Conservation (phyloP, 1,139 yeast genomes). For the Taphrina betulina region DNA sequence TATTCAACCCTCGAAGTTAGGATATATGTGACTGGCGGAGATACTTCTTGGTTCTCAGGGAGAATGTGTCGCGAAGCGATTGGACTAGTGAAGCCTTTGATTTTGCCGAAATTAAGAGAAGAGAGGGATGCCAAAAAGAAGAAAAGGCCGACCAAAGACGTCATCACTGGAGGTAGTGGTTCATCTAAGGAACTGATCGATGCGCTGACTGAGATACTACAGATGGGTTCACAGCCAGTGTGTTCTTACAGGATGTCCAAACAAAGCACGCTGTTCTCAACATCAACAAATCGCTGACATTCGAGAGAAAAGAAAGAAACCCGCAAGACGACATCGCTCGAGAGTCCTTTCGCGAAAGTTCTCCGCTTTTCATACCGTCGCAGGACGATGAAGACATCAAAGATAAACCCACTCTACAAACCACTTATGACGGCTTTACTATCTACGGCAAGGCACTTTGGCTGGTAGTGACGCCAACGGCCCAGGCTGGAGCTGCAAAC, state of each 20-base stretch:
- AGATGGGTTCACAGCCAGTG: slow-evolving; percentile 26
- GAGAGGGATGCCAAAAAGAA: slow-evolving; percentile 16
- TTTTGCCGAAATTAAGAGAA: slow-evolving; percentile 30
- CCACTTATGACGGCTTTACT: slow-evolving; percentile 20
- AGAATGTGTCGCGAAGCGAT: slow-evolving; percentile 7
- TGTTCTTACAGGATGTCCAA: slow-evolving; percentile 17
- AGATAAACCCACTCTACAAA: slow-evolving; percentile 9
- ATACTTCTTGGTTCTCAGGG: slow-evolving; percentile 12
- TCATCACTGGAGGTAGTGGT: slow-evolving; percentile 12
- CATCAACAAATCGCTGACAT: not conserved
- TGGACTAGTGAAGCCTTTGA: slow-evolving; percentile 12
- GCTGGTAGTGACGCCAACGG: not conserved
- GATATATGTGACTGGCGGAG: slow-evolving; percentile 2
- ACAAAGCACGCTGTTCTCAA: slow-evolving; percentile 14
- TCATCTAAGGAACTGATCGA: not conserved
- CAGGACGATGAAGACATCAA: slow-evolving; percentile 17
- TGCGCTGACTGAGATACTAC: not conserved
- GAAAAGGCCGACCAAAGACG: slow-evolving; percentile 25
- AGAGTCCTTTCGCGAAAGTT: slow-evolving; percentile 4
- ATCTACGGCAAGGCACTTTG: slow-evolving; percentile 18
- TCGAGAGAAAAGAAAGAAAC: not conserved
- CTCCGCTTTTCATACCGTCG: slow-evolving; percentile 22
- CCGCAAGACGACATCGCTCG: not conserved
- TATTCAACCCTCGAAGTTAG: slow-evolving; percentile 24
- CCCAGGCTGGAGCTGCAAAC: too few relatives aligned